phyloP scores from a whole-genome alignment of 139 green algal species.

The Dunaliella primolecta region DNA sequence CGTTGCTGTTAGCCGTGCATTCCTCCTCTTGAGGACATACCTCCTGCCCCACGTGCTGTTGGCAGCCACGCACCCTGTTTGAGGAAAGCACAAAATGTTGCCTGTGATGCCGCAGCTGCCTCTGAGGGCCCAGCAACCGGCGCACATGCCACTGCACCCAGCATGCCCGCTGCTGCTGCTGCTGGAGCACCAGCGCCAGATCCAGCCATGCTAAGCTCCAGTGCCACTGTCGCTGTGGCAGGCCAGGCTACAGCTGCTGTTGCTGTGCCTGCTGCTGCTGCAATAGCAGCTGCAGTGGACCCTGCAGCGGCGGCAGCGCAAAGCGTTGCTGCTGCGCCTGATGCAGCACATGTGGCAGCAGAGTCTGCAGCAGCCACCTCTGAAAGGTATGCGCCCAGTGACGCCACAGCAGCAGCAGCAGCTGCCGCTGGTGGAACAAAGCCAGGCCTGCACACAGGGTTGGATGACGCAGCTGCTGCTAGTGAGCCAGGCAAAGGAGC shows the following conservation, averaged over 20 bases:
- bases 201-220: neutral
- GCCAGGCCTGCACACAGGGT: neutral
- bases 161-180: neutral
- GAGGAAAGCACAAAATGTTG: no score
- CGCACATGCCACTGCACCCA: neutral
- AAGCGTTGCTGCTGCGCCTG: neutral
- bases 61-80: no score
- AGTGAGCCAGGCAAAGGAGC: neutral
- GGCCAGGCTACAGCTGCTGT: neutral
- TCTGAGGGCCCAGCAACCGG: neutral
- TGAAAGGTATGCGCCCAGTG: neutral
- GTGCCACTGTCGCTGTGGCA: neutral
- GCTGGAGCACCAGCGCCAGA: neutral
- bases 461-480: neutral
- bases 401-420: conserved; percentile 20
- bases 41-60: no score
- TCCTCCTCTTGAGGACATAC: no score
- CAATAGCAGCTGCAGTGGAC: conserved; percentile 11
- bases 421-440: conserved; percentile 1
- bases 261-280: conserved; percentile 7
- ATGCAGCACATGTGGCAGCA: conserved; percentile 2
- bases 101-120: conserved; percentile 7
- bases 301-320: conserved; percentile 4
- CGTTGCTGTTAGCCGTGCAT: no score
- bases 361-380: neutral